Percentiles rank a stretch among this genome's conserved stretches.
Conservation (phyloP, 306 rosid species). For the Pyrus betulifolia region DNA sequence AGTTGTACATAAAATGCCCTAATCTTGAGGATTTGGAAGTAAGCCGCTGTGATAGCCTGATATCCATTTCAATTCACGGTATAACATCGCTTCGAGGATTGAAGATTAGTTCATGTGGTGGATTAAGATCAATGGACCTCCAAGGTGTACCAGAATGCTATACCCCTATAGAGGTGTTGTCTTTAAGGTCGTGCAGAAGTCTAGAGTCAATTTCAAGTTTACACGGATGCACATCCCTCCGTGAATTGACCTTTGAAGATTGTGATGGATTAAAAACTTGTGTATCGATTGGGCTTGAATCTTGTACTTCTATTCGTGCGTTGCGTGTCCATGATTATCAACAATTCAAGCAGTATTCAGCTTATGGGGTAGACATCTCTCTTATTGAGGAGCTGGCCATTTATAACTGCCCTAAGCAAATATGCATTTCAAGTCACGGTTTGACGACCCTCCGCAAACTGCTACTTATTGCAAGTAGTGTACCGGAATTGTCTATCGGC, state of each 20-base stretch:
- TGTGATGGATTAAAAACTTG: neutral
- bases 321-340: neutral
- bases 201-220: neutral
- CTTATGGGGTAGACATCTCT: no score
- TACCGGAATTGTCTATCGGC: no score
- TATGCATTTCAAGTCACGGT: no score
- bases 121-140: neutral
- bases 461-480: no score
- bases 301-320: neutral
- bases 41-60: neutral
- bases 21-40: neutral
- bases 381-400: no score
- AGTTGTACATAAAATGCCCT: no score
- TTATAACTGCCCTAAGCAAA: no score
- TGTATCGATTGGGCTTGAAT: neutral
- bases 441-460: no score
- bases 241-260: neutral
- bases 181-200: neutral
- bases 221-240: neutral
- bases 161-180: neutral
- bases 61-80: neutral
- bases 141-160: neutral
- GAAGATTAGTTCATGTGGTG: neutral
- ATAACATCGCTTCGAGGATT: neutral
- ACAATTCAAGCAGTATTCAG: no score